phyloP scores from a whole-genome alignment of 306 rosid species.

The Hippophae gyantsensis region DNA sequence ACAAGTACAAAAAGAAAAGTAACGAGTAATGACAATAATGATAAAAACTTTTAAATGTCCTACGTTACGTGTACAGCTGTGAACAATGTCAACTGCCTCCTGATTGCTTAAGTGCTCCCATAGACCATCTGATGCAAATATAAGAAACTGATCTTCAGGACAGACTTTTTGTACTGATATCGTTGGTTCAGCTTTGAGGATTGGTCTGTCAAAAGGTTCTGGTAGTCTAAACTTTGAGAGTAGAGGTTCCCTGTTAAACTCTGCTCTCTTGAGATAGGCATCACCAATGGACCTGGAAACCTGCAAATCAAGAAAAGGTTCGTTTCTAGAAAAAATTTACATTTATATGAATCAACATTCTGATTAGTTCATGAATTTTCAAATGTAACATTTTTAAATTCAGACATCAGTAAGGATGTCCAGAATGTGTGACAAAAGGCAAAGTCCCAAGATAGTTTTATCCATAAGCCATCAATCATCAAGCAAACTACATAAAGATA shows the following conservation, averaged over 20 bases:
- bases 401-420: too few relatives aligned
- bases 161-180: constrained; percentile 49
- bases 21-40: too few relatives aligned
- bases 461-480: too few relatives aligned
- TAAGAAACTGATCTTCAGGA: constrained; percentile 69
- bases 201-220: constrained; percentile 63
- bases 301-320: constrained; percentile 29
- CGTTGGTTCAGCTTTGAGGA: constrained; percentile 81
- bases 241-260: constrained; percentile 76
- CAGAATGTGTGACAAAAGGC: too few relatives aligned
- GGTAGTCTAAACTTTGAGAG: constrained; percentile 67
- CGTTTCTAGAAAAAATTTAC: not conserved
- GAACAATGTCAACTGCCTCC: constrained; percentile 82
- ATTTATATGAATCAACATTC: not conserved
- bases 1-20: too few relatives aligned
- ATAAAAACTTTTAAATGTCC: constrained; percentile 1
- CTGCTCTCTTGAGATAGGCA: constrained; percentile 81
- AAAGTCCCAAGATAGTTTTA: too few relatives aligned
- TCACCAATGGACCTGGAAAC: constrained; percentile 95
- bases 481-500: too few relatives aligned
- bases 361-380: not conserved
- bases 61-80: constrained; percentile 67
- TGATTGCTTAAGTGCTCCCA: constrained; percentile 94
- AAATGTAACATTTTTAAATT: too few relatives aligned
- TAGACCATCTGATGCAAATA: constrained; percentile 94